Evolutionary conservation across 2,329 filamentous ascomycete genomes (phyloP), one percentile per base, ranked within the genome.

Genomic region (Beauveria scarabaeidicola): DNA sequence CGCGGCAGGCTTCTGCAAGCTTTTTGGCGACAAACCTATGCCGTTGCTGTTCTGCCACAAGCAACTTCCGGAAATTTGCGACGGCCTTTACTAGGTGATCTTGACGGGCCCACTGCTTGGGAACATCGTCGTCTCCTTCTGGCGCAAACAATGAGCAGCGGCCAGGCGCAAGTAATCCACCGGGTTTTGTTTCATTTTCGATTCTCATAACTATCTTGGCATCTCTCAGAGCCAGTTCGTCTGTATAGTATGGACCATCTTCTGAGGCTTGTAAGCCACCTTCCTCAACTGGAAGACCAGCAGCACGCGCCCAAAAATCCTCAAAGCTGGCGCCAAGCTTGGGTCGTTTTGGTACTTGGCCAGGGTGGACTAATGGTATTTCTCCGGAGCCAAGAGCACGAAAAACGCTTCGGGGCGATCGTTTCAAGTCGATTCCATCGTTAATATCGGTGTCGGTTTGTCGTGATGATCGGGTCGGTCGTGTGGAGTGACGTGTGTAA

Each of bases 51-150:
- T 99, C 94, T 60, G 85, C 83, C 3, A 87, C 74, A 75, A 97
- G 83, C 40, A 97, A 78, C 66, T 86, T 89, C 52, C 90, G 85
- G 66, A 97, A 93, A 66, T 92, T 88, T 13, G 87, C 69, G 61
- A 89, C 87, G 62, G 96, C 92, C 51, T 87, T 86, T 50, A 89
- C 79, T 57, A 97, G 80, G 69, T 97, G 90, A 68, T 97, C 92
- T 68, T 85, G 82, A 65, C 95, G 91, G n/a, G 88, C 86, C 78
- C 90, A 97, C 67, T 94, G 90, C 56, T 82, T 81, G 0, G 85
- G 82, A 0, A 89, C 89, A 66, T 95, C 89, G 60, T 90, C 86
- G 61, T 76, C 77, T 13, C 84, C 78, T 63, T 94, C 89, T 0
- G 89, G 89, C 19, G 86, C 80, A 66, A 89, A 94, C 25, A 87